These are phyloP conservation scores for Fusarium torreyae DNA, from an alignment of 2,329 filamentous ascomycete species.

Conservation along the genomic window DNA sequence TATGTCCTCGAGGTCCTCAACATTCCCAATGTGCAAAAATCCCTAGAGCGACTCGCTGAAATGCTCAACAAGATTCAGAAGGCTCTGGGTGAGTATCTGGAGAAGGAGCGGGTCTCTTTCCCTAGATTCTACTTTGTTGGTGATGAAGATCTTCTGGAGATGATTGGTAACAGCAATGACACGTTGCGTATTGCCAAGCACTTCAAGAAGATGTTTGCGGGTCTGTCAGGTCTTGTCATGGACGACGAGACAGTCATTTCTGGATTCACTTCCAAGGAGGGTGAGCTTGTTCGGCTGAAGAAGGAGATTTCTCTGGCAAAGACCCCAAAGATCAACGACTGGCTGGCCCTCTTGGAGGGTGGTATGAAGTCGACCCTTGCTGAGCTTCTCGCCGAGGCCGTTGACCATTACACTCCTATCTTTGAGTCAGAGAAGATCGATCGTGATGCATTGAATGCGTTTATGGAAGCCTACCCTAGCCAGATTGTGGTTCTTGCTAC, in stretches of 20 bases:
- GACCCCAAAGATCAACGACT: conserved; percentile 98
- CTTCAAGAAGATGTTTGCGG: conserved; percentile 99
- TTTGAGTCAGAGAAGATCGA: conserved; percentile 82
- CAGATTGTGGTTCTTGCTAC: conserved; percentile 96
- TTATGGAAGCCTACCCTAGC: conserved; percentile 87
- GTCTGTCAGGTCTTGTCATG: conserved; percentile 89
- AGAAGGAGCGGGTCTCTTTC: conserved; percentile 97
- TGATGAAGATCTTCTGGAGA: conserved; percentile 97
- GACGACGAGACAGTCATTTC: conserved; percentile 92
- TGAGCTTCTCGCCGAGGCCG: conserved; percentile 88
- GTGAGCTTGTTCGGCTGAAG: conserved; percentile 88
- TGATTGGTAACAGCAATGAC: conserved; percentile 99
- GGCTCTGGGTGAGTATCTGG: conserved; percentile 96
- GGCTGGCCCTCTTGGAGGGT: conserved; percentile 91
- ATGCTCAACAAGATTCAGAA: conserved; percentile 99
- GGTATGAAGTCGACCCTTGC: conserved; percentile 97
- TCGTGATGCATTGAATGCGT: conserved; percentile 78
- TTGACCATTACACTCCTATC: conserved; percentile 84
- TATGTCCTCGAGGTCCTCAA: conserved; percentile 96
- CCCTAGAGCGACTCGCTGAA: conserved; percentile 94
- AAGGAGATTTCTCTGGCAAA: conserved; percentile 93
- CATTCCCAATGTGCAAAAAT: conserved; percentile 96
- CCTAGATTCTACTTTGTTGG: conserved; percentile 99
- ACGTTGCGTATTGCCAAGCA: conserved; percentile 97
- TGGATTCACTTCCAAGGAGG: conserved; percentile 95